phyloP scores from a whole-genome alignment of 139 green algal genomes.

The Astrephomene gubernaculifera region DNA sequence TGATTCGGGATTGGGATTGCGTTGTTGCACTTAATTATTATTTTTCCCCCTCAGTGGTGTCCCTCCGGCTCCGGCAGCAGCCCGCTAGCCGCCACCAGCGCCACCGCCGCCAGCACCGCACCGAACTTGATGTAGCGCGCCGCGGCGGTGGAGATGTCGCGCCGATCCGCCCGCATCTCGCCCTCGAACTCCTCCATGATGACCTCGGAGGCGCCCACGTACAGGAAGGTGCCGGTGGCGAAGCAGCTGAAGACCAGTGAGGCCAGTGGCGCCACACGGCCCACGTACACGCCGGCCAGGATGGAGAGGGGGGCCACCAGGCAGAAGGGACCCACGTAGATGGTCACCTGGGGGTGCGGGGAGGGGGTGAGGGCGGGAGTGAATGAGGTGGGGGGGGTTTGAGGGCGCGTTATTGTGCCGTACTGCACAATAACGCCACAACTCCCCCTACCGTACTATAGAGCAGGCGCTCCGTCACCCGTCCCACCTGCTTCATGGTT shows the following conservation, averaged over 20 bases:
- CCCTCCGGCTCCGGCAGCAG: conserved; percentile 50
- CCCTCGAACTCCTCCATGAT: conserved; percentile 69
- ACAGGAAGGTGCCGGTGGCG: conserved; percentile 67
- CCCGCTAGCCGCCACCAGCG: conserved; percentile 42
- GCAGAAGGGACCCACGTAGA: conserved; percentile 57
- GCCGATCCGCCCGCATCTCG: conserved; percentile 46
- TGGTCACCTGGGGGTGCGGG: conserved; percentile 40
- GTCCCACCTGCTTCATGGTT: conserved; percentile 45
- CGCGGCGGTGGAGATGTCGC: conserved; percentile 30
- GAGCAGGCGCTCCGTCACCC: not conserved
- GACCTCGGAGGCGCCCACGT: conserved; percentile 62
- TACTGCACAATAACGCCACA: not conserved
- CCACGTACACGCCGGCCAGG: conserved; percentile 43
- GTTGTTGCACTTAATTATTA: too few relatives aligned
- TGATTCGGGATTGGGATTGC: too few relatives aligned
- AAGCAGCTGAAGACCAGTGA: conserved; percentile 63
- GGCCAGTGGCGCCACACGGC: conserved; percentile 45
- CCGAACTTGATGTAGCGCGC: conserved; percentile 56
- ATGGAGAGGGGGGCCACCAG: conserved; percentile 58
- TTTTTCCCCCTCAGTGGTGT: conserved; percentile 49
- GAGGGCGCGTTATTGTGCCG: not conserved
- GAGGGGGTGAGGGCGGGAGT: not conserved
- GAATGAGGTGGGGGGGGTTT: not conserved
- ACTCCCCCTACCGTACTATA: not conserved
- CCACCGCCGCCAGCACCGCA: conserved; percentile 54